These are phyloP conservation scores for Bruguiera gymnorhiza DNA, from an alignment of 345 rosid genomes.

Conservation along the genomic window DNA sequence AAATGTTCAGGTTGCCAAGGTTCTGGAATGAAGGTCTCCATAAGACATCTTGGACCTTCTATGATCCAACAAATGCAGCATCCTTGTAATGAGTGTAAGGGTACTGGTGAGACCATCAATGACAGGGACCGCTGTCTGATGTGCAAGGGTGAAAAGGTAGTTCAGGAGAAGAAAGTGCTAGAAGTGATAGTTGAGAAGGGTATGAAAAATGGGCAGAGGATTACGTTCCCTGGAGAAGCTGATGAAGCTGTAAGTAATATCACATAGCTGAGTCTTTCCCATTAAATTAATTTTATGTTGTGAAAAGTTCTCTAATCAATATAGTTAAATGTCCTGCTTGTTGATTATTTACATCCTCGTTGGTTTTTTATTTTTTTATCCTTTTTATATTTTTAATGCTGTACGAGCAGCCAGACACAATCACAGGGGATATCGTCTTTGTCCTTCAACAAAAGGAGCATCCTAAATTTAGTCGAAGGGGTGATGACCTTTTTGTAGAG, in stretches of 20 bases:
- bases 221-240: conserved; percentile 43
- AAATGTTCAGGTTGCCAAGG: conserved; percentile 42
- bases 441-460: conserved; percentile 66
- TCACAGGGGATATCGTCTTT: conserved; percentile 48
- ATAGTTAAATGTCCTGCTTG: not conserved
- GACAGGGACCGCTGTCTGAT: conserved; percentile 39
- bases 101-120: conserved; percentile 38
- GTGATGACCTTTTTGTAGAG: conserved; percentile 71
- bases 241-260: conserved; percentile 32
- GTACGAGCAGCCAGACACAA: conserved; percentile 54
- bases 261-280: not conserved
- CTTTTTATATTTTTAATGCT: not conserved
- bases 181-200: conserved; percentile 44
- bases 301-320: not conserved
- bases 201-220: conserved; percentile 40
- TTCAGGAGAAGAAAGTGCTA: conserved; percentile 39
- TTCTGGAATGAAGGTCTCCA: conserved; percentile 39
- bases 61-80: conserved; percentile 50
- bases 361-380: not conserved
- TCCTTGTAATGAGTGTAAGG: conserved; percentile 41
- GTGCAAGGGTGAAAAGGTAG: conserved; percentile 45
- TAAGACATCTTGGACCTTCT: conserved; percentile 40
- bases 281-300: not conserved
- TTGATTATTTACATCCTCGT: not conserved
- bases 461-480: conserved; percentile 67